These are phyloP conservation scores for Diutina catenulata DNA, from an alignment of 1,139 yeast species.

Conservation along the genomic window DNA sequence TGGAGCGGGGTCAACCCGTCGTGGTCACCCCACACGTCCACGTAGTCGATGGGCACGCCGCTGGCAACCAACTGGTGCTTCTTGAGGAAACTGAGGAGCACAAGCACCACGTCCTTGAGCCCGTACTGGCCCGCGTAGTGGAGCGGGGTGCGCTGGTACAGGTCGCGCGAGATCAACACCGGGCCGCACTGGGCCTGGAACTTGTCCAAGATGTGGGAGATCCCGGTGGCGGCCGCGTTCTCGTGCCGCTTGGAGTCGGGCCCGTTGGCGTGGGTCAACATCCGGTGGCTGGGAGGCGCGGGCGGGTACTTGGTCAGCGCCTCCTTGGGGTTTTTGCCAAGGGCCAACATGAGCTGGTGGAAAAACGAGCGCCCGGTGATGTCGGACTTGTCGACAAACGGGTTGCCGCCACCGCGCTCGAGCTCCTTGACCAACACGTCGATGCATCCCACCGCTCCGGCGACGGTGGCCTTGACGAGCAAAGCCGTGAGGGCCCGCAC, in stretches of 20 bases:
- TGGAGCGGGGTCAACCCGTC: conserved; percentile 79
- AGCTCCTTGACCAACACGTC: conserved; percentile 31
- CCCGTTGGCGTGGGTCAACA: conserved; percentile 31
- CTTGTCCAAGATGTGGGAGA: conserved; percentile 39
- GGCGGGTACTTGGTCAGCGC: conserved; percentile 24
- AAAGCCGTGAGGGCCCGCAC: conserved; percentile 13
- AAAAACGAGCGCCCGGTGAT: conserved; percentile 75
- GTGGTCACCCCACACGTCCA: conserved; percentile 66
- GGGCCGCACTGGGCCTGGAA: conserved; percentile 38
- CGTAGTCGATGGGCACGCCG: conserved; percentile 44
- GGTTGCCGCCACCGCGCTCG: conserved; percentile 6
- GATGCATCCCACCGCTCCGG: conserved; percentile 41
- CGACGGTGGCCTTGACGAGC: conserved; percentile 52
- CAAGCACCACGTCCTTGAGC: conserved; percentile 46
- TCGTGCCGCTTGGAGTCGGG: conserved; percentile 45
- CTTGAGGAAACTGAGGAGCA: conserved; percentile 36
- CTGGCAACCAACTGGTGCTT: conserved; percentile 24
- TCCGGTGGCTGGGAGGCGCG: conserved; percentile 19
- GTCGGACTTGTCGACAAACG: conserved; percentile 47
- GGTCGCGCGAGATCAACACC: conserved; percentile 55
- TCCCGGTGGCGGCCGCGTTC: conserved; percentile 22
- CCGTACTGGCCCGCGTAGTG: conserved; percentile 92
- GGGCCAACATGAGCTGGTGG: conserved; percentile 68
- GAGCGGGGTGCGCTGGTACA: conserved; percentile 71
- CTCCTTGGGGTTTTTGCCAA: conserved; percentile 42